phyloP scores from a whole-genome alignment of 2,329 filamentous ascomycete genomes.

The Penicillium rolfsii region DNA sequence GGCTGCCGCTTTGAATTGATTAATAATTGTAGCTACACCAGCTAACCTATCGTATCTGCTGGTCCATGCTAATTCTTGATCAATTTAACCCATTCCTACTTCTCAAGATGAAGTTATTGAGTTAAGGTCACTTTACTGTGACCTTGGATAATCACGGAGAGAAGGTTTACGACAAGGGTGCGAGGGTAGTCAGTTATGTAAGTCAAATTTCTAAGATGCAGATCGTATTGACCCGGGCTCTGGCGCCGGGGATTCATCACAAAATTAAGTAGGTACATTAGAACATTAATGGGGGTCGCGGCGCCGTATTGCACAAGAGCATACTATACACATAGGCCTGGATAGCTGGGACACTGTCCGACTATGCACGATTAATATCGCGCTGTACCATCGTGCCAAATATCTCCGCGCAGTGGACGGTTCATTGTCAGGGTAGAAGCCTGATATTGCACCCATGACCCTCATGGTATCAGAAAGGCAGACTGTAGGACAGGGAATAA shows the following conservation, averaged over 20 bases:
- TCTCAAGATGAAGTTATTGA: neutral
- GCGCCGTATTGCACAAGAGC: neutral
- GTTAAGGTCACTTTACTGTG: no score
- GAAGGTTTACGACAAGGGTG: neutral
- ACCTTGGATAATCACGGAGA: neutral
- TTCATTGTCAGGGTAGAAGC: neutral
- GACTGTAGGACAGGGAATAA: neutral
- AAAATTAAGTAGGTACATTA: conserved; percentile 19
- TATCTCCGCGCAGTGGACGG: neutral
- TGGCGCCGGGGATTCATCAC: conserved; percentile 7
- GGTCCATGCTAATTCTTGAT: no score
- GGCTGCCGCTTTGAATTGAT: no score
- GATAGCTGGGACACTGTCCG: neutral
- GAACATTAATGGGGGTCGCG: conserved; percentile 9
- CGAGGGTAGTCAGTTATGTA: neutral
- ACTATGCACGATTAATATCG: neutral
- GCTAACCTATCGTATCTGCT: no score
- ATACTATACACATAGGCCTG: neutral
- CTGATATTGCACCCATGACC: neutral
- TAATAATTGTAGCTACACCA: no score
- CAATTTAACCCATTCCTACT: neutral
- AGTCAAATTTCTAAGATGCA: neutral
- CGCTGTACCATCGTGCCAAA: neutral
- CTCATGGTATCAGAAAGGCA: neutral
- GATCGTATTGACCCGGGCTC: neutral